phyloP scores from a whole-genome alignment of 768 basidiomycete genomes.

The Tulasnella calospora region DNA sequence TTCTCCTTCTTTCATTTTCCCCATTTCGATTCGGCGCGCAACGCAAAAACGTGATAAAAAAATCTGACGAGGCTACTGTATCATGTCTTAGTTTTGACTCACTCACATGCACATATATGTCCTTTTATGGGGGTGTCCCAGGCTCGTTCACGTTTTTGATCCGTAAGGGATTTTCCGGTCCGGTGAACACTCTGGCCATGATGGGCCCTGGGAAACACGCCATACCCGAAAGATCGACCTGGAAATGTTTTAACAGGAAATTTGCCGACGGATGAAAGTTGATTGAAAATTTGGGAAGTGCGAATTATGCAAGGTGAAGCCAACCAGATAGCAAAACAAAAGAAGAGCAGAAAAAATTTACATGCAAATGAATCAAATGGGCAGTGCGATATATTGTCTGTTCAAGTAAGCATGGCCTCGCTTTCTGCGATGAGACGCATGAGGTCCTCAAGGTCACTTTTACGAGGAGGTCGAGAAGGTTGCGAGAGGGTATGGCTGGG shows the following conservation, averaged over 20 bases:
- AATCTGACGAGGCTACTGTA: background rate
- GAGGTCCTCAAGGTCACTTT: conserved; percentile 6
- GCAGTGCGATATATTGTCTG: background rate
- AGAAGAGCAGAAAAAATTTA: background rate
- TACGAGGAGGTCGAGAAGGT: background rate
- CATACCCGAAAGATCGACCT: background rate
- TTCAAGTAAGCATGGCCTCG: conserved; percentile 20
- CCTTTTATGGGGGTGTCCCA: background rate
- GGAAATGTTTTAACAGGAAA: background rate
- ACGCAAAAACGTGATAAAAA: background rate
- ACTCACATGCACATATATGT: background rate
- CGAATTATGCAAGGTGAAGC: background rate
- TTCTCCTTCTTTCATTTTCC: conserved; percentile 4
- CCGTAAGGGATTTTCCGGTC: background rate
- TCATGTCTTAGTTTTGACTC: background rate
- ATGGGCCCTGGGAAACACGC: background rate
- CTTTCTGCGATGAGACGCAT: conserved; percentile 12
- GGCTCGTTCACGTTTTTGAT: background rate
- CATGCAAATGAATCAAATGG: background rate
- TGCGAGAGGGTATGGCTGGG: background rate
- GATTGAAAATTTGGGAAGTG: background rate
- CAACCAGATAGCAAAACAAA: background rate
- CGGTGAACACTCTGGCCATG: background rate
- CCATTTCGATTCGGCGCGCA: background rate
- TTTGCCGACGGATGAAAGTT: background rate